phyloP scores from a whole-genome alignment of 129 eudicot genomes.

The Lactuca saligna region DNA sequence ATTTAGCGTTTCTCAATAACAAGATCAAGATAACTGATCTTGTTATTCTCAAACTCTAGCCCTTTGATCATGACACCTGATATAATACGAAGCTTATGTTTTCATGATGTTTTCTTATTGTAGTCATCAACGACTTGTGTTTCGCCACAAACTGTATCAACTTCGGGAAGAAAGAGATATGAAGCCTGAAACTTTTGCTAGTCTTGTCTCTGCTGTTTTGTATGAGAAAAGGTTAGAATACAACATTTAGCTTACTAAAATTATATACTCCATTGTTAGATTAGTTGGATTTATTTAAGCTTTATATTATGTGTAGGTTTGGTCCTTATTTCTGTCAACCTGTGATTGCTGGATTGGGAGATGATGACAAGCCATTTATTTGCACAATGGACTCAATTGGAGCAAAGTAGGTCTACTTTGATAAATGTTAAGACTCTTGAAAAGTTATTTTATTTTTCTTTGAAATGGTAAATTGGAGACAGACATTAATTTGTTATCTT shows the following conservation, averaged over 20 bases:
- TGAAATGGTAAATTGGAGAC: neutral
- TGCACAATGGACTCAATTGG: conserved; percentile 99
- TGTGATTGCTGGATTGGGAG: conserved; percentile 94
- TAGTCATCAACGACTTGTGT: conserved; percentile 85
- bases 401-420: conserved; percentile 67
- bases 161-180: conserved; percentile 95
- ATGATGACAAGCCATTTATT: conserved; percentile 92
- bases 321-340: conserved; percentile 97
- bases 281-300: neutral
- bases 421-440: neutral
- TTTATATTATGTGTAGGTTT: conserved; percentile 47
- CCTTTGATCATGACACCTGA: no score
- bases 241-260: neutral
- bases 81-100: neutral
- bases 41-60: no score
- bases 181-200: conserved; percentile 98
- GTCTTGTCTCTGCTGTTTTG: conserved; percentile 90
- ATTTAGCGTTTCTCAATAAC: neutral
- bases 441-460: neutral
- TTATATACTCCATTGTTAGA: conserved; percentile 11
- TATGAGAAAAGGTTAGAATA: conserved; percentile 85
- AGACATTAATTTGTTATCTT: neutral
- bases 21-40: conserved; percentile 1
- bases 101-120: conserved; percentile 7
- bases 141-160: conserved; percentile 88